Conservation (phyloP, 345 rosid genomes). For the Microcos paniculata region DNA sequence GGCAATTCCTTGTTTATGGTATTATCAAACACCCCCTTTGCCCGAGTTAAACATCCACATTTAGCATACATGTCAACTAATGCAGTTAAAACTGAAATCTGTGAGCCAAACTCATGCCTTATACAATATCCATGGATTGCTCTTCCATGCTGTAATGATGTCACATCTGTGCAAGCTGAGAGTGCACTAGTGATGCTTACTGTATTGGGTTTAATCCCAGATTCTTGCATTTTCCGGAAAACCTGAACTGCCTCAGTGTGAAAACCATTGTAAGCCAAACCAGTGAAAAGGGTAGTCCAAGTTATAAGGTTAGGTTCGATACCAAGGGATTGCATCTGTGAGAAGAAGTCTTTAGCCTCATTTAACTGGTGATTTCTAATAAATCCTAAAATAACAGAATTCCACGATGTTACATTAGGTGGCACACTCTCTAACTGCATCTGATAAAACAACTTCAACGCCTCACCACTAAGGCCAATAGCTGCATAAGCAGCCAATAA, state of each 20-base stretch:
- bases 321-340: slow-evolving; percentile 55
- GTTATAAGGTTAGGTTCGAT: slow-evolving; percentile 47
- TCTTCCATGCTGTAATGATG: slow-evolving; percentile 47
- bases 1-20: slow-evolving; percentile 32
- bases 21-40: slow-evolving; percentile 38
- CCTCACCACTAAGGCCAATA: slow-evolving; percentile 50
- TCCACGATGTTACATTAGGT: slow-evolving; percentile 66
- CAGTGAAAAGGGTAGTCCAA: slow-evolving; percentile 60
- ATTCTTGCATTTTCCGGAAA: slow-evolving; percentile 56
- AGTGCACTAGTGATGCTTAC: slow-evolving; percentile 46
- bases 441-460: slow-evolving; percentile 61
- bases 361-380: slow-evolving; percentile 46
- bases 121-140: slow-evolving; percentile 53
- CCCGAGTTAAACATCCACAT: slow-evolving; percentile 54
- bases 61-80: slow-evolving; percentile 68
- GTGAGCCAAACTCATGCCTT: slow-evolving; percentile 39
- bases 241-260: slow-evolving; percentile 38
- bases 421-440: slow-evolving; percentile 74
- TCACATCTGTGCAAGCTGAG: slow-evolving; percentile 43
- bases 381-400: slow-evolving; percentile 56
- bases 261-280: slow-evolving; percentile 51
- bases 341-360: slow-evolving; percentile 62
- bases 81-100: slow-evolving; percentile 39
- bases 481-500: slow-evolving; percentile 65
- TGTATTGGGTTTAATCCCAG: slow-evolving; percentile 46